phyloP scores from a whole-genome alignment of 176 grass and related monocot species.

The Cenchrus fungigraminus region DNA sequence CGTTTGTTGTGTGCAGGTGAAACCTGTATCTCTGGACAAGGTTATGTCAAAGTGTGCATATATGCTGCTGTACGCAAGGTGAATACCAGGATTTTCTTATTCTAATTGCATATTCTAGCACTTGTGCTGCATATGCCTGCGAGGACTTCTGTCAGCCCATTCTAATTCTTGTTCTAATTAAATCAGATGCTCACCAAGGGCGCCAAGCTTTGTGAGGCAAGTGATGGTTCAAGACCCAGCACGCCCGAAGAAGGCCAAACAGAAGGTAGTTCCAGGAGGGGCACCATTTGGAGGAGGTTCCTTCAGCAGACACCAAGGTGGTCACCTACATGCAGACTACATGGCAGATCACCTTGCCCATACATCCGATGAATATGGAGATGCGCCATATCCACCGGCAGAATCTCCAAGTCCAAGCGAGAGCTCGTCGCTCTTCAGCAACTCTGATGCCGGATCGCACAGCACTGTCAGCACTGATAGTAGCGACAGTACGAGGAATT shows the following conservation, averaged over 20 bases:
- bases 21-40: constrained; percentile 62
- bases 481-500: constrained; percentile 76
- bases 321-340: constrained; percentile 15
- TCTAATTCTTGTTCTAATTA: constrained; percentile 38
- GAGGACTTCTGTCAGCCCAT: constrained; percentile 7
- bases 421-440: constrained; percentile 84
- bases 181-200: constrained; percentile 83
- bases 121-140: not conserved
- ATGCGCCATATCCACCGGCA: constrained; percentile 35
- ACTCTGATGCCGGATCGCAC: constrained; percentile 63
- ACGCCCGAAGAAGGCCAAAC: constrained; percentile 43
- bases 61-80: constrained; percentile 97
- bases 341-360: constrained; percentile 18
- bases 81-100: constrained; percentile 14
- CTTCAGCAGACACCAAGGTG: constrained; percentile 31
- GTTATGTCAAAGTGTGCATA: constrained; percentile 88
- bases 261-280: constrained; percentile 26
- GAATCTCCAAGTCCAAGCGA: constrained; percentile 77
- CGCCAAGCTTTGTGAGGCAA: constrained; percentile 71
- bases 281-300: constrained; percentile 26
- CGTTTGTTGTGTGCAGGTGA: constrained; percentile 62
- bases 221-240: constrained; percentile 50
- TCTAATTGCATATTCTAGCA: not conserved
- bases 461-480: constrained; percentile 64
- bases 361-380: constrained; percentile 37